Conservation (phyloP, 2,329 filamentous ascomycete species). For the Thielaviopsis euricoi region DNA sequence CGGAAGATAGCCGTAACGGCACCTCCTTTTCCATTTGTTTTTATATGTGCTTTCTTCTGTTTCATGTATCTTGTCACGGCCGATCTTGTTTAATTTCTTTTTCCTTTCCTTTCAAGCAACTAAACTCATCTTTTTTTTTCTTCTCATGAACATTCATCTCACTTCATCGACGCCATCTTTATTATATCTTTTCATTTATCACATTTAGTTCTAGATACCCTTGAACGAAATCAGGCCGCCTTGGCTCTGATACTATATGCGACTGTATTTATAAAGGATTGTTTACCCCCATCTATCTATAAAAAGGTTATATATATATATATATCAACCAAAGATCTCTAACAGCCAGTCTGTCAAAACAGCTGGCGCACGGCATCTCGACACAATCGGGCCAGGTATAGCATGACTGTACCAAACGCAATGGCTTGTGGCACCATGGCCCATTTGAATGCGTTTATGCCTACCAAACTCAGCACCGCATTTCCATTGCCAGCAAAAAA, state of each 20-base stretch:
- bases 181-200: not conserved
- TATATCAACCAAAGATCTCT: not conserved
- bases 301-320: not conserved
- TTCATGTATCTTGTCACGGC: not conserved
- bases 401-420: not conserved
- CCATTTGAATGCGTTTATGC: not conserved
- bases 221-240: not conserved
- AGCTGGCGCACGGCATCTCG: not conserved
- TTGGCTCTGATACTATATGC: not conserved
- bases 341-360: not conserved
- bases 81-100: not conserved
- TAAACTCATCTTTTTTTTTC: not conserved
- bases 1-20: not conserved
- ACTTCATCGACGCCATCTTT: not conserved
- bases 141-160: not conserved
- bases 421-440: not conserved
- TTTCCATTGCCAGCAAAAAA: constrained; percentile 29
- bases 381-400: not conserved
- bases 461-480: constrained; percentile 3
- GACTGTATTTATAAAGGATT: not conserved
- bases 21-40: not conserved
- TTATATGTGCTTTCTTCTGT: not conserved
- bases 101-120: too few relatives aligned
- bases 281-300: not conserved
- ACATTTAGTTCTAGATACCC: not conserved